Percentiles rank a stretch among this genome's conserved stretches.
phyloP scores from a whole-genome alignment of 805 yeast species.

The Dipodascus albidus region DNA sequence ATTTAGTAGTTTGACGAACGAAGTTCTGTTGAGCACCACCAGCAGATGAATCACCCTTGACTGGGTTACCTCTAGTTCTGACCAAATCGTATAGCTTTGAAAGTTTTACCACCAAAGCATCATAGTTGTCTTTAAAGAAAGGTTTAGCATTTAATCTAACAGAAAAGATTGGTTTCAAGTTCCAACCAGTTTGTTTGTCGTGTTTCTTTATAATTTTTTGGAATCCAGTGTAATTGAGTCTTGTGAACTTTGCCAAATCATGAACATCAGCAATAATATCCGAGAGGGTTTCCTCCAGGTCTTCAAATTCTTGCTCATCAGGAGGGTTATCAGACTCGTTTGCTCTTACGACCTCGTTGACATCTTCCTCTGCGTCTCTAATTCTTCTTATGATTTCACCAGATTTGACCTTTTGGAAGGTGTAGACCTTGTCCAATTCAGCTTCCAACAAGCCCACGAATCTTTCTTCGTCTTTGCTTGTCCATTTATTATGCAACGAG shows the following conservation, averaged over 20 bases:
- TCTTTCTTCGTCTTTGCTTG: slow-evolving; percentile 65
- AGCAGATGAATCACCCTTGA: slow-evolving; percentile 90
- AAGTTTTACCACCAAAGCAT: slow-evolving; percentile 74
- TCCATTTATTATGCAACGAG: slow-evolving; percentile 50
- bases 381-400: slow-evolving; percentile 79
- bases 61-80: slow-evolving; percentile 92
- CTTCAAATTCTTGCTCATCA: slow-evolving; percentile 55
- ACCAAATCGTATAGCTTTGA: slow-evolving; percentile 86
- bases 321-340: slow-evolving; percentile 34
- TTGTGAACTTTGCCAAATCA: slow-evolving; percentile 86
- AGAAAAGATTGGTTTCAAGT: slow-evolving; percentile 83
- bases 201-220: slow-evolving; percentile 95
- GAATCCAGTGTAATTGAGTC: slow-evolving; percentile 93
- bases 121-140: slow-evolving; percentile 91
- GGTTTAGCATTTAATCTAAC: slow-evolving; percentile 90
- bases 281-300: slow-evolving; percentile 60
- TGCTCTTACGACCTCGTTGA: slow-evolving; percentile 50
- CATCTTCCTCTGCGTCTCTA: slow-evolving; percentile 67
- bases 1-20: slow-evolving; percentile 96
- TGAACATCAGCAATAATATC: slow-evolving; percentile 96
- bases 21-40: slow-evolving; percentile 97
- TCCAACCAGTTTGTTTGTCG: slow-evolving; percentile 76
- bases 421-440: slow-evolving; percentile 87
- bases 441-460: slow-evolving; percentile 65
- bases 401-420: slow-evolving; percentile 79